These are phyloP conservation scores for Rachicladosporium sp. DNA, from an alignment of 2,329 filamentous ascomycete species.

Conservation along the genomic window DNA sequence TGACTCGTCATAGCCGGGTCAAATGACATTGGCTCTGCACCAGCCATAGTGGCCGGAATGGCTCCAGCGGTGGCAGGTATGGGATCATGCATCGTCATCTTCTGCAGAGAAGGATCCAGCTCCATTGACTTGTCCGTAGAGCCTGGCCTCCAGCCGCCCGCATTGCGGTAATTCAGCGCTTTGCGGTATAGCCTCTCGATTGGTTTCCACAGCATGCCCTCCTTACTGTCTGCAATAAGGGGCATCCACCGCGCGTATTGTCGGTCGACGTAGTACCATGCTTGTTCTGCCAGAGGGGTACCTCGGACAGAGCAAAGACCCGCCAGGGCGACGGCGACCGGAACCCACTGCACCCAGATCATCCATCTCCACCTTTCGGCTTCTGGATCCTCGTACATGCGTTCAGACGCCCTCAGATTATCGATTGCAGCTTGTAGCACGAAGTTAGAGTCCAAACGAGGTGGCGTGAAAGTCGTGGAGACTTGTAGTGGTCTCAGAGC, in stretches of 20 bases:
- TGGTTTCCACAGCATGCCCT: slow-evolving; percentile 42
- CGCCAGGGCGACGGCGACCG: slow-evolving; percentile 40
- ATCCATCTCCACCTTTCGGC: slow-evolving; percentile 36
- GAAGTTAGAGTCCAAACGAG: slow-evolving; percentile 20
- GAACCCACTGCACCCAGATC: slow-evolving; percentile 45
- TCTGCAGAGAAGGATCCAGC: not conserved
- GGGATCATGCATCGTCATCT: no score
- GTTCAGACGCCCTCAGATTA: slow-evolving; percentile 32
- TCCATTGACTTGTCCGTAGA: not conserved
- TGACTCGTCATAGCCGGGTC: no score
- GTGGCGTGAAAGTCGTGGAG: slow-evolving; percentile 13
- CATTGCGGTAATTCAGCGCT: slow-evolving; percentile 25
- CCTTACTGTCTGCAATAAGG: slow-evolving; percentile 38
- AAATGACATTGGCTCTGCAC: no score
- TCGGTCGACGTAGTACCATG: slow-evolving; percentile 38
- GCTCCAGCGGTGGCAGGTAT: no score
- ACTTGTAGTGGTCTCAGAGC: slow-evolving; percentile 19
- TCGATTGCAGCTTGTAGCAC: slow-evolving; percentile 29
- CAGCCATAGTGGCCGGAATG: no score
- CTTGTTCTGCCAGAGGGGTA: slow-evolving; percentile 35
- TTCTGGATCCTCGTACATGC: slow-evolving; percentile 23
- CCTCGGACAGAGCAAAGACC: slow-evolving; percentile 39
- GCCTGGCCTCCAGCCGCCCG: not conserved
- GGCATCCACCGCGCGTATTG: slow-evolving; percentile 33
- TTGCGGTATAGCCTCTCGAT: slow-evolving; percentile 42